These are phyloP conservation scores for Chlorella vulgaris DNA, from an alignment of 139 green algal species.

Conservation along the genomic window DNA sequence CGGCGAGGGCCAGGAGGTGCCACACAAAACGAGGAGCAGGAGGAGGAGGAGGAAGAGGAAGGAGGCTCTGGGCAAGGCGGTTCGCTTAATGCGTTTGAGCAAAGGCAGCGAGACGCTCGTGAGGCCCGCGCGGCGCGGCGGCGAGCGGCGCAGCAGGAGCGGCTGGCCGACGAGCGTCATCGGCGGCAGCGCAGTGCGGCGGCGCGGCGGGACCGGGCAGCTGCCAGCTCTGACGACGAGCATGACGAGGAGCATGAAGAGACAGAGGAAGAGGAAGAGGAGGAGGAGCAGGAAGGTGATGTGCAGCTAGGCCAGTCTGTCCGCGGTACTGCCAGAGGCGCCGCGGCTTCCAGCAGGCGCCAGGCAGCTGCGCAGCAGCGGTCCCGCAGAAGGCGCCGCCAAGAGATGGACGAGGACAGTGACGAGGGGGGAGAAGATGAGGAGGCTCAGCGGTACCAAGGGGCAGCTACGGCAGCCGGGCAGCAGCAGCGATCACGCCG, in stretches of 20 bases:
- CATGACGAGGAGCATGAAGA: constrained; percentile 3
- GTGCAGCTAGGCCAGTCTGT: neutral
- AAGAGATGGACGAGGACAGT: neutral
- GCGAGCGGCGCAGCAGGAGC: constrained; percentile 3
- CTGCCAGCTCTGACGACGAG: constrained; percentile 25
- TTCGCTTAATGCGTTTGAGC: constrained; percentile 2
- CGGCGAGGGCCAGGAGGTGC: too few relatives aligned
- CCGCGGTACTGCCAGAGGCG: neutral
- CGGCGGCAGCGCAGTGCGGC: constrained; percentile 16
- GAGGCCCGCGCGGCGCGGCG: constrained; percentile 29
- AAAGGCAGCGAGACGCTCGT: constrained; percentile 12
- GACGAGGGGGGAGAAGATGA: neutral
- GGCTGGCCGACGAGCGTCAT: constrained; percentile 12
- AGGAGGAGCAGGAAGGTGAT: neutral
- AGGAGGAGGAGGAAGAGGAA: constrained; percentile 24
- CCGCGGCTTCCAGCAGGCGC: neutral
- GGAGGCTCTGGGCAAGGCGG: too few relatives aligned
- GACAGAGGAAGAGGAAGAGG: neutral
- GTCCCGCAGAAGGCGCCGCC: neutral
- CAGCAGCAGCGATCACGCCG: too few relatives aligned
- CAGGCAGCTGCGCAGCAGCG: neutral
- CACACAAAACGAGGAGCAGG: neutral
- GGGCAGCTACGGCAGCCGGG: too few relatives aligned
- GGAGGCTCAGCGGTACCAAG: neutral
- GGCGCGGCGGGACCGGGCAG: neutral